phyloP scores from a whole-genome alignment of 1,284 basidiomycete species.

The Apiotrichum porosum region DNA sequence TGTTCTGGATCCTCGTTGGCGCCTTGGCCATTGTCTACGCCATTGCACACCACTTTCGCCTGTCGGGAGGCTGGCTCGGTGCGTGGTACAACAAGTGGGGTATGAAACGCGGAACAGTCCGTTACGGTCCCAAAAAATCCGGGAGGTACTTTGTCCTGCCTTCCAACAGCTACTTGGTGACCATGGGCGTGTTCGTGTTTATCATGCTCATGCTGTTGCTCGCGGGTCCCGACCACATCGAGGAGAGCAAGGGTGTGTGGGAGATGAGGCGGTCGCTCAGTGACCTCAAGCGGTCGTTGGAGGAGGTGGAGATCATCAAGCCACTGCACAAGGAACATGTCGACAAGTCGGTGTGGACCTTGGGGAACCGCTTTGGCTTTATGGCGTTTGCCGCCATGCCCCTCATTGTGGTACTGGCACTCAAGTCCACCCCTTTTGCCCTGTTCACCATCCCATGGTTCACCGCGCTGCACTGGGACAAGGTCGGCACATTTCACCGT shows the following conservation, averaged over 20 bases:
- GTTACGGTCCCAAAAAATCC: slow-evolving; percentile 17
- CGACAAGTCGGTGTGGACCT: slow-evolving; percentile 75
- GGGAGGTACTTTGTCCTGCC: slow-evolving; percentile 56
- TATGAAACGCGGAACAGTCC: slow-evolving; percentile 27
- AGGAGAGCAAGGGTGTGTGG: slow-evolving; percentile 47
- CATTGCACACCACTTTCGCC: slow-evolving; percentile 37
- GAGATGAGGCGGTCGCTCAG: neutral
- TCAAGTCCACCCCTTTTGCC: slow-evolving; percentile 78
- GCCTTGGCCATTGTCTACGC: slow-evolving; percentile 30
- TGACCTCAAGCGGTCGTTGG: neutral
- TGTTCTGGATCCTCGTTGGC: slow-evolving; percentile 43
- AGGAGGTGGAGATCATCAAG: slow-evolving; percentile 10
- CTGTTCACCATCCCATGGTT: slow-evolving; percentile 65
- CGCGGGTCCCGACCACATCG: slow-evolving; percentile 70
- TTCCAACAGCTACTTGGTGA: slow-evolving; percentile 60
- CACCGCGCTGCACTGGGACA: slow-evolving; percentile 70
- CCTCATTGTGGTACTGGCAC: slow-evolving; percentile 66
- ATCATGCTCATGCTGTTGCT: slow-evolving; percentile 54
- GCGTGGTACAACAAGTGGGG: slow-evolving; percentile 37
- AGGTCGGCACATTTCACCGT: slow-evolving; percentile 66
- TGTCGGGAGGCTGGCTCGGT: slow-evolving; percentile 34
- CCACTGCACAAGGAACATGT: slow-evolving; percentile 49
- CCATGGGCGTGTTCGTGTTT: slow-evolving; percentile 51
- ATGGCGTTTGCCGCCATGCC: slow-evolving; percentile 75
- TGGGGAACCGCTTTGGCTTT: slow-evolving; percentile 66